A percentile compares a stretch with the other conserved stretches of the same genome.
Conservation (phyloP, 2,329 filamentous ascomycete genomes). For the Xylariaceae sp. region DNA sequence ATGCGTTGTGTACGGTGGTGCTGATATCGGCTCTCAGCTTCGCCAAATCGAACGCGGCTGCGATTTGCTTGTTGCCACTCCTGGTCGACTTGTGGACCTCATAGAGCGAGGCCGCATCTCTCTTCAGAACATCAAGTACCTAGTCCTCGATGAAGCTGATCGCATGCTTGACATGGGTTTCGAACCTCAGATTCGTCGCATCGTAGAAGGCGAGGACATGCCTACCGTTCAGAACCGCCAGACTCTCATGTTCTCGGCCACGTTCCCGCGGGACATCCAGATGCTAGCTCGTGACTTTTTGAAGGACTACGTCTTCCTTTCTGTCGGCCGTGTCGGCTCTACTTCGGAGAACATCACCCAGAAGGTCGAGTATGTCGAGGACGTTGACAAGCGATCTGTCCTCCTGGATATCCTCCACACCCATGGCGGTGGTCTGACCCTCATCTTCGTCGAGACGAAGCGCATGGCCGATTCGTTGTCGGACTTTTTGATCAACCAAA, state of each 20-base stretch:
- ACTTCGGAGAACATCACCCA: conserved; percentile 99
- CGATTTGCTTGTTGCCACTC: conserved; percentile 93
- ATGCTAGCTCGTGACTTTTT: conserved; percentile 98
- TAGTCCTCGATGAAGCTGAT: conserved; percentile 97
- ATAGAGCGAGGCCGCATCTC: conserved; percentile 98
- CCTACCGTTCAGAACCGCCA: conserved; percentile 75
- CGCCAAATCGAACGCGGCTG: conserved; percentile 97
- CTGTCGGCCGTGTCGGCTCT: conserved; percentile 95
- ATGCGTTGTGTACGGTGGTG: conserved; percentile 98
- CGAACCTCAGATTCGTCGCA: conserved; percentile 97
- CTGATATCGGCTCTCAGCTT: conserved; percentile 96
- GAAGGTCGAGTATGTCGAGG: conserved; percentile 97
- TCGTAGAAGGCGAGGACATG: conserved; percentile 99
- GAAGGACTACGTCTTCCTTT: conserved; percentile 98
- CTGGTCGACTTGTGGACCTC: conserved; percentile 93
- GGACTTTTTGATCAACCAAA: conserved; percentile 98
- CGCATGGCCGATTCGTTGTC: conserved; percentile 97
- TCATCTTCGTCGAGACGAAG: conserved; percentile 99
- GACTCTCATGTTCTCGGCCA: conserved; percentile 99
- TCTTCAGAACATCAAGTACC: conserved; percentile 96
- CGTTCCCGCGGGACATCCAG: conserved; percentile 98
- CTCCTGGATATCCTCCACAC: conserved; percentile 96
- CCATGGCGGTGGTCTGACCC: conserved; percentile 78
- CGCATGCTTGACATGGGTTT: conserved; percentile 99
- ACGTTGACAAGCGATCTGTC: conserved; percentile 94